These are phyloP conservation scores for Xylaria sp. DNA, from an alignment of 2,329 filamentous ascomycete genomes.

Conservation along the genomic window DNA sequence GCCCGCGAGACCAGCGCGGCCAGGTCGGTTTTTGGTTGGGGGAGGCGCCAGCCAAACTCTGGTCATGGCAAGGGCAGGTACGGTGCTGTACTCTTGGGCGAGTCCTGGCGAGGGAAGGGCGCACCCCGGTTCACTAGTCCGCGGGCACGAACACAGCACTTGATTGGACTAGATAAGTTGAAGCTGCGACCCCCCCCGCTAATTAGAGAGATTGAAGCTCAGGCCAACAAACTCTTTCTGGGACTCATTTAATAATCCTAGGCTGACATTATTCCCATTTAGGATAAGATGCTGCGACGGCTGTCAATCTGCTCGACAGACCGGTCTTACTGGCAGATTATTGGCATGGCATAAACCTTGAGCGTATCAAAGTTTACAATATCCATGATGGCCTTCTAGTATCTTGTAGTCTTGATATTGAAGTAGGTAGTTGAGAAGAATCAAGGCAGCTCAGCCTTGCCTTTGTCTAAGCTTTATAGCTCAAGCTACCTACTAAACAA, in stretches of 20 bases:
- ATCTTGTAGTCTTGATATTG: no score
- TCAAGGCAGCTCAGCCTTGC: no score
- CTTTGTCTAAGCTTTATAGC: no score
- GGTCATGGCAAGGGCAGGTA: conserved; percentile 4
- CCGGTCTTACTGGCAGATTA: not conserved
- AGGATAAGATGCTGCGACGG: not conserved
- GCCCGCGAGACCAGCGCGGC: conserved; percentile 14
- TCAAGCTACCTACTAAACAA: no score
- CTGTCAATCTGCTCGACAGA: conserved; percentile 1
- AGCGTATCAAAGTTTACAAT: no score
- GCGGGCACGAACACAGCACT: not conserved
- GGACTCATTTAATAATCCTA: conserved; percentile 5
- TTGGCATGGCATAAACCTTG: no score
- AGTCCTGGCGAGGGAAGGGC: not conserved
- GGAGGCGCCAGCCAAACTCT: conserved; percentile 21
- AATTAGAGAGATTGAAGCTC: conserved; percentile 1
- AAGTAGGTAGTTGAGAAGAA: no score
- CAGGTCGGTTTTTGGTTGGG: conserved; percentile 25
- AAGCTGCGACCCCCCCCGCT: conserved; percentile 23
- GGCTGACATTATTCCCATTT: conserved; percentile 4
- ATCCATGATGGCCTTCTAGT: no score
- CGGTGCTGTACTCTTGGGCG: conserved; percentile 28
- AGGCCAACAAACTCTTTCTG: conserved; percentile 1
- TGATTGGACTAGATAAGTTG: conserved; percentile 27
- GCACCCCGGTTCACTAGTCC: not conserved